A percentile compares a stretch with the other conserved stretches of the same genome.
Conservation (phyloP, 2,329 filamentous ascomycete genomes). For the Diaporthe citrichinensis region DNA sequence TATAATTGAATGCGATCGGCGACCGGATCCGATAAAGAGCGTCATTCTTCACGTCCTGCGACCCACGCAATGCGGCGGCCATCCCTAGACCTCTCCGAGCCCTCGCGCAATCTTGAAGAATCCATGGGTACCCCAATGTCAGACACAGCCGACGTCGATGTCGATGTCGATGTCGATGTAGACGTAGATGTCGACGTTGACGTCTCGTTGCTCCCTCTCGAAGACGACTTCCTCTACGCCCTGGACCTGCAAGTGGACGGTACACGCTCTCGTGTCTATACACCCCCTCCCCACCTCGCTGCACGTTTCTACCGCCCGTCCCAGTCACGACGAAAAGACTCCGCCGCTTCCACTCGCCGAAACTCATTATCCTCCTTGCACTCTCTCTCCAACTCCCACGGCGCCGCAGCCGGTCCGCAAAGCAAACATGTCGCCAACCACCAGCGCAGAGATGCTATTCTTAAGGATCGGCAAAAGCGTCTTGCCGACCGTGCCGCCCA, state of each 20-base stretch:
- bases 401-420: constrained; percentile 71
- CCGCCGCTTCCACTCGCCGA: constrained; percentile 82
- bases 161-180: constrained; percentile 41
- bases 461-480: constrained; percentile 84
- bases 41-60: constrained; percentile 55
- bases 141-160: constrained; percentile 43
- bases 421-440: constrained; percentile 86
- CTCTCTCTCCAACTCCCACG: constrained; percentile 74
- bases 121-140: constrained; percentile 47
- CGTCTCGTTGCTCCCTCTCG: constrained; percentile 31
- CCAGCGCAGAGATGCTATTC: constrained; percentile 82
- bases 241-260: constrained; percentile 37
- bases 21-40: background rate
- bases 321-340: constrained; percentile 78
- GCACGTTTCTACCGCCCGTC: constrained; percentile 81
- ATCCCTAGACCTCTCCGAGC: constrained; percentile 49
- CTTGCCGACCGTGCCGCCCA: constrained; percentile 85
- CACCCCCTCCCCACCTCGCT: constrained; percentile 82
- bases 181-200: constrained; percentile 41
- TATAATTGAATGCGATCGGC: constrained; percentile 9
- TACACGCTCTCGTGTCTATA: constrained; percentile 58
- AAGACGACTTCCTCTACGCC: constrained; percentile 40
- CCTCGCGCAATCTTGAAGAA: constrained; percentile 50
- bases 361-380: constrained; percentile 85
- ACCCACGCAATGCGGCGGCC: constrained; percentile 48